Evolutionary conservation across 2,329 filamentous ascomycete genomes (phyloP), one percentile per base, ranked within the genome.

Genomic region (Didymellaceae sp.): DNA sequence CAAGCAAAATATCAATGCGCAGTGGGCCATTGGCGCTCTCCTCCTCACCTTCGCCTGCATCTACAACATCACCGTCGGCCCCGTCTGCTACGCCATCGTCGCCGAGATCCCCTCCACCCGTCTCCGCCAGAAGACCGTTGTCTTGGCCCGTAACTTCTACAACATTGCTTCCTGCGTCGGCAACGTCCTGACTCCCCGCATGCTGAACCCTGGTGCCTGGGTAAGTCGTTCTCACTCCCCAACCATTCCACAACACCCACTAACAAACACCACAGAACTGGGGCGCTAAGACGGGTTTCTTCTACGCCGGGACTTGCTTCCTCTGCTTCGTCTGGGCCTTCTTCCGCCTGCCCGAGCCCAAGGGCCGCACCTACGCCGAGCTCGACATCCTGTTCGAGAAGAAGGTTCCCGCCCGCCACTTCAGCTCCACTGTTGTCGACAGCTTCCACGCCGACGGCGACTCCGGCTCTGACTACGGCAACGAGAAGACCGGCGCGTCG

Each of bases 121-220:
- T 10, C 81, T 97, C 31, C 89, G 93, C 68, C 91, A 94, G 75
- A 96, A 96, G 79, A 96, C 91, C 0, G 88, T 96, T 34, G 91
- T 94, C 2, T 80, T 96, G 3, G 91, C 89, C 1, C 86, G 91
- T 41, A 89, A 90, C 61, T 78, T 90, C 24, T 80, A 78, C 78
- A 92, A 94, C 64, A 77, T 96, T 33, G 88, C 91, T 30, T 86
- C 84, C 51, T 94, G 96, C 61, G 75, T 95, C 61, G 88, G 85
- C 69, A 88, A 87, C 28, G 54, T 72, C 25, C 57, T 72, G 21
- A 72, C 68, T 2, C 68, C 67, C 5, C 65, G 67, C 38, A 72
- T 72, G 68, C 42, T 72, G 26, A 72, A 72, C 52, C 69, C 69
- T 11, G 58, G 64, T 20, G 66, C 68, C 10, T 71, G 68, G 68